Conservation (phyloP, 2,329 filamentous ascomycete species). For the Aschersonia sp. region DNA sequence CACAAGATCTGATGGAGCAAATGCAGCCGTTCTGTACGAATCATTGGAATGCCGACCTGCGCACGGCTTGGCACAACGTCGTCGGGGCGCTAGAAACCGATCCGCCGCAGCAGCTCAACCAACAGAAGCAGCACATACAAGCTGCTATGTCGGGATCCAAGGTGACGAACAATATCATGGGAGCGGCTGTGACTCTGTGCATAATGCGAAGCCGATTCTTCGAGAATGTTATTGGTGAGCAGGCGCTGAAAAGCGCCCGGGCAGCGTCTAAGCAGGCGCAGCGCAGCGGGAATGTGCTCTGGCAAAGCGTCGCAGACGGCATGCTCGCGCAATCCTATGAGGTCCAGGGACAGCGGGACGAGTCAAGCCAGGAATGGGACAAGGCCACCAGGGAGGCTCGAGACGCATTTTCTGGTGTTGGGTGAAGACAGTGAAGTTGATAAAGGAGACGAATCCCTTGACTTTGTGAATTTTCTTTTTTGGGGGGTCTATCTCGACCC, state of each 20-base stretch:
- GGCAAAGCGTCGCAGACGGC: conserved; percentile 69
- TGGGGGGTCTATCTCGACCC: too few relatives aligned
- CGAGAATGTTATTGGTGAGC: conserved; percentile 65
- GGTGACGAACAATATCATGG: conserved; percentile 58
- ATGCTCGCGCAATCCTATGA: conserved; percentile 66
- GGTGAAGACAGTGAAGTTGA: neutral
- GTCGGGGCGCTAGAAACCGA: conserved; percentile 51
- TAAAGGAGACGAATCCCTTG: too few relatives aligned
- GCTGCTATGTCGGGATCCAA: conserved; percentile 57
- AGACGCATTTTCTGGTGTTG: conserved; percentile 23
- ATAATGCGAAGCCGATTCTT: conserved; percentile 79
- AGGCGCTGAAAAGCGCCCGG: conserved; percentile 62
- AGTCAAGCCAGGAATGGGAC: conserved; percentile 24
- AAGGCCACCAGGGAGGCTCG: conserved; percentile 26
- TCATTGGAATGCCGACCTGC: conserved; percentile 62
- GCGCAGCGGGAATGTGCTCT: conserved; percentile 56
- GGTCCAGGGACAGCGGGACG: conserved; percentile 47
- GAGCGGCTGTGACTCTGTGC: conserved; percentile 69
- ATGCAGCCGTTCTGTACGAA: conserved; percentile 53
- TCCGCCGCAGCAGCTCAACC: conserved; percentile 52
- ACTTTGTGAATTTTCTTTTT: too few relatives aligned
- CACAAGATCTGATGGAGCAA: conserved; percentile 46
- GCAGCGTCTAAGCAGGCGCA: conserved; percentile 55
- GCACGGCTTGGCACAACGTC: conserved; percentile 64
- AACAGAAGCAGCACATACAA: conserved; percentile 67